These are phyloP conservation scores for Wakefieldia striispora DNA, from an alignment of 768 basidiomycete species.

Conservation along the genomic window DNA sequence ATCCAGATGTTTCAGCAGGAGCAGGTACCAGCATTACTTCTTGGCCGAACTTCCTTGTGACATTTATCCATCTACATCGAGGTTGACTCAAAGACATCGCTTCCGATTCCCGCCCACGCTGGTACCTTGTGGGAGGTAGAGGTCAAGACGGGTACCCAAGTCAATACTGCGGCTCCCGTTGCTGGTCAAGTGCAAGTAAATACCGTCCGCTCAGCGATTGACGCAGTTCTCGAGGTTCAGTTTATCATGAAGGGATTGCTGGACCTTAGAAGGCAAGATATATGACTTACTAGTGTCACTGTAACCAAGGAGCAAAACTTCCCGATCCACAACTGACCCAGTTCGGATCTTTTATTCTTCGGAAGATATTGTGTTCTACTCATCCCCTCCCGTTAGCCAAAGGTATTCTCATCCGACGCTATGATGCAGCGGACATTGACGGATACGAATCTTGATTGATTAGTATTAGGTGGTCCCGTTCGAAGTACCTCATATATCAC, in stretches of 20 bases:
- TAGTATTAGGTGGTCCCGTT: too few species aligned
- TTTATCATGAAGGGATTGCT: slow-evolving; percentile 80
- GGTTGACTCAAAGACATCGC: slow-evolving; percentile 74
- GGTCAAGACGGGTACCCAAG: slow-evolving; percentile 78
- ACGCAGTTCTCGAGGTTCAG: slow-evolving; percentile 79
- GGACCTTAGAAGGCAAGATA: slow-evolving; percentile 73
- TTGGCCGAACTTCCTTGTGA: background rate
- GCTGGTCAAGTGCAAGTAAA: slow-evolving; percentile 51
- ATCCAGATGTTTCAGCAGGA: slow-evolving; percentile 88
- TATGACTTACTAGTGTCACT: slow-evolving; percentile 33
- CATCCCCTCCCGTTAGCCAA: too few species aligned
- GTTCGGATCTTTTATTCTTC: too few species aligned
- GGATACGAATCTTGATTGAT: too few species aligned
- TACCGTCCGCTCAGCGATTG: slow-evolving; percentile 66
- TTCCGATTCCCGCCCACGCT: slow-evolving; percentile 72
- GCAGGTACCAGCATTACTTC: slow-evolving; percentile 45
- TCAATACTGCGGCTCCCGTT: slow-evolving; percentile 54
- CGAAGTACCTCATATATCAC: too few species aligned
- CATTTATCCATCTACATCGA: slow-evolving; percentile 27
- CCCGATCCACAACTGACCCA: background rate
- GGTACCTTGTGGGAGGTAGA: slow-evolving; percentile 88
- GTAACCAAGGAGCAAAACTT: background rate
- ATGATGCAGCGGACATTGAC: too few species aligned
- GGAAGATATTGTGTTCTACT: background rate
- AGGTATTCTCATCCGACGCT: too few species aligned